Evolutionary conservation across 2,329 filamentous ascomycete genomes (phyloP), one percentile per base, ranked within the genome.

Genomic region (Diaporthe batatas): DNA sequence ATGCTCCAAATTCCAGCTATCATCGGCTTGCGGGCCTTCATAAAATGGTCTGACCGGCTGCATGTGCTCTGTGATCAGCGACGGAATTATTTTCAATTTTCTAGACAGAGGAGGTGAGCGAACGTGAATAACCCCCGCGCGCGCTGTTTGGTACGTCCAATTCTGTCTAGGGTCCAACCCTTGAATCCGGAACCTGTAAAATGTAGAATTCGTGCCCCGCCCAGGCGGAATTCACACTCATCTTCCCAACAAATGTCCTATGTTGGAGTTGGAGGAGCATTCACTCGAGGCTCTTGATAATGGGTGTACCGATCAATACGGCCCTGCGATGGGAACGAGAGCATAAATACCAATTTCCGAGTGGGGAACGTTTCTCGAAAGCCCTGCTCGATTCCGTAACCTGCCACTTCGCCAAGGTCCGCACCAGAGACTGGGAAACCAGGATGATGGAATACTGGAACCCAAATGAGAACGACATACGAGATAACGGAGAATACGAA

Each of bases 281-380:
- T 42, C 39, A 23, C n/a, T 49, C n/a, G 47, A 12, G 47, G 25
- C 18, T 21, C 12, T 55, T 34, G 16, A 32, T 7, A 8, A 72
- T 72, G 70, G 32, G 25, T 7, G 62, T 72, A 12, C 10, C 62
- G 12, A n/a, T 21, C 14, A 32, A 59, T 21, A 68, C 32, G 8
- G 70, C 70, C 25, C 16, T 3, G 18, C 3, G 11, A 51, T 72
- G 70, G 70, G 70, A 72, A 21, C 42, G 14, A 2, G 4, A 67
- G 8, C 16, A 36, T 23, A 7, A 39, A 21, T 58, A 32, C n/a
- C 5, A 49, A 21, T 23, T 32, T 2, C 23, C 59, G 12, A 21
- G 11, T 11, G 34, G 34, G 34, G 34, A 36, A 11, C 34, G 23
- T 5, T 16, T 34, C 44, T 62, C 53, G 12, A 1, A 0, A 2